phyloP scores from a whole-genome alignment of 2,329 filamentous ascomycete genomes.

The Fusarium bactridioides region DNA sequence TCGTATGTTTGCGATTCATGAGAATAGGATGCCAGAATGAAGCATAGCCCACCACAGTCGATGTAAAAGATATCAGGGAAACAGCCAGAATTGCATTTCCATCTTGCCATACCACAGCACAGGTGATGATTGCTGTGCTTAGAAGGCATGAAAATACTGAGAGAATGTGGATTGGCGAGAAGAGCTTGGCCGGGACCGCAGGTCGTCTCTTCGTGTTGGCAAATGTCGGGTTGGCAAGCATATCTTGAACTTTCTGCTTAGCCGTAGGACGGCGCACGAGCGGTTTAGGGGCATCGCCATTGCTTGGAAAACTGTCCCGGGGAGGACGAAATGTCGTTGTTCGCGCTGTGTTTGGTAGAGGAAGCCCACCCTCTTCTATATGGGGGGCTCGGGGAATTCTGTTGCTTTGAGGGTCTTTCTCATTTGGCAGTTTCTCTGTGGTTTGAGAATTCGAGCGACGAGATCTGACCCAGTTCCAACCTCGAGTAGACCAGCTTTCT shows the following conservation, averaged over 20 bases:
- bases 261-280: slow-evolving; percentile 46
- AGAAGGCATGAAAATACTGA: slow-evolving; percentile 59
- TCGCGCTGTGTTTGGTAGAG: slow-evolving; percentile 6
- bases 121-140: slow-evolving; percentile 56
- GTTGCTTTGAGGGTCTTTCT: neutral
- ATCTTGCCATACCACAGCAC: slow-evolving; percentile 51
- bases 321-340: slow-evolving; percentile 9
- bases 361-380: slow-evolving; percentile 19
- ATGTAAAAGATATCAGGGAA: slow-evolving; percentile 59
- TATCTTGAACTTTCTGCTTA: slow-evolving; percentile 52
- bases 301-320: neutral
- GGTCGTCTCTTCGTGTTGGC: slow-evolving; percentile 49
- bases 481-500: slow-evolving; percentile 12
- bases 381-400: slow-evolving; percentile 18
- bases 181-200: slow-evolving; percentile 57
- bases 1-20: slow-evolving; percentile 57
- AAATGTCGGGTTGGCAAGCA: slow-evolving; percentile 54
- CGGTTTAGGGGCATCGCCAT: slow-evolving; percentile 16
- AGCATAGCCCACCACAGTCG: slow-evolving; percentile 63
- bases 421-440: neutral
- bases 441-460: neutral
- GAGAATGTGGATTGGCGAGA: slow-evolving; percentile 63
- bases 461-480: slow-evolving; percentile 21
- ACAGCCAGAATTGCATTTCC: slow-evolving; percentile 54
- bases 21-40: slow-evolving; percentile 66